phyloP scores from a whole-genome alignment of 2,329 filamentous ascomycete species.

The Boeremia lycopersici region DNA sequence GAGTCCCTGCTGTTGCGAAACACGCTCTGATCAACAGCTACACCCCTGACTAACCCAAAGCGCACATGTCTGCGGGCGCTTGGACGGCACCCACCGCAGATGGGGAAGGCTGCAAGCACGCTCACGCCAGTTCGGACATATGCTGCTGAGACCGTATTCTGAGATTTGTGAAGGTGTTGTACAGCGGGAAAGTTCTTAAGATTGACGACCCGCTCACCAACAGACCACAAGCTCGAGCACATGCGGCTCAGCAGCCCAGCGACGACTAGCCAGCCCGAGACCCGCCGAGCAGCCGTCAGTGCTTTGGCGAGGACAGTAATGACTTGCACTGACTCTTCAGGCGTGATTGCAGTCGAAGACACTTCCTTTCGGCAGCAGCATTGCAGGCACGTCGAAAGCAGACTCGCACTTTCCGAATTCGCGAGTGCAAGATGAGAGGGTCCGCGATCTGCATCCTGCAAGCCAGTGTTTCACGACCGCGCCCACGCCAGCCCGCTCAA shows the following conservation, averaged over 20 bases:
- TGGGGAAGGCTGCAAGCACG: constrained; percentile 14
- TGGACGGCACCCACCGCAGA: constrained; percentile 14
- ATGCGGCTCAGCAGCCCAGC: neutral
- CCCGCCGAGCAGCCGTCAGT: constrained; percentile 9
- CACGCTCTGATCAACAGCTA: constrained; percentile 27
- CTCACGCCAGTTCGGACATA: constrained; percentile 16
- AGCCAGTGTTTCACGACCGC: constrained; percentile 12
- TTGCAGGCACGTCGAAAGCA: neutral
- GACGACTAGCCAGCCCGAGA: neutral
- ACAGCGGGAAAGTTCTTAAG: neutral
- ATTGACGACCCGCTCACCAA: constrained; percentile 10
- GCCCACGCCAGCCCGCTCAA: too few species aligned
- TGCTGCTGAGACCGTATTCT: constrained; percentile 4
- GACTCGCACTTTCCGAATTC: constrained; percentile 6
- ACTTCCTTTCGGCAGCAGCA: neutral
- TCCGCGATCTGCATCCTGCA: constrained; percentile 9
- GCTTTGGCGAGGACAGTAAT: neutral
- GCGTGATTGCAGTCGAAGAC: too few species aligned
- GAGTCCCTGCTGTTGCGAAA: constrained; percentile 30
- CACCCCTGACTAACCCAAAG: constrained; percentile 37
- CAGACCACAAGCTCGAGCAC: constrained; percentile 7
- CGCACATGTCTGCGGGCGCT: constrained; percentile 12
- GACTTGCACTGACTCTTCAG: too few species aligned
- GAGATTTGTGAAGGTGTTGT: too few species aligned
- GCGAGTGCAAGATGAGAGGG: constrained; percentile 6